A percentile compares a stretch with the other conserved stretches of the same genome.
Conservation (phyloP, 148 eudicot genomes). For the Diospyros kaki region DNA sequence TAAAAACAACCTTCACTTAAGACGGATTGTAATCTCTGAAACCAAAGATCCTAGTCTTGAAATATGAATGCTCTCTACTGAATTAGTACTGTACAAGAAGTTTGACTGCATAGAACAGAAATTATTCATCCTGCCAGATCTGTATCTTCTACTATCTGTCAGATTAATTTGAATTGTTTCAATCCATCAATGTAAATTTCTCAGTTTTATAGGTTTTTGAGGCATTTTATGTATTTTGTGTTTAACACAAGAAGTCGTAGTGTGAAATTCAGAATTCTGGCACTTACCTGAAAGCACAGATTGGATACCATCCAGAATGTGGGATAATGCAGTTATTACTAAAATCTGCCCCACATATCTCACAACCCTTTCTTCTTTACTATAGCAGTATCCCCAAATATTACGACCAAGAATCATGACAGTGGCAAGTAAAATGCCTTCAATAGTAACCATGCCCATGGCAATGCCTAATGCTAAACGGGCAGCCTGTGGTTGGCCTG, state of each 20-base stretch:
- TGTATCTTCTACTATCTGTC: too few relatives aligned
- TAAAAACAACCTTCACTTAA: background rate
- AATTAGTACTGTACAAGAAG: background rate
- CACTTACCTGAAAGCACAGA: constrained; percentile 52
- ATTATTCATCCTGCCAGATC: too few relatives aligned
- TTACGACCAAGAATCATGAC: constrained; percentile 41
- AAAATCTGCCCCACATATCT: constrained; percentile 48
- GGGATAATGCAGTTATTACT: constrained; percentile 31
- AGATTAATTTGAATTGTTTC: background rate
- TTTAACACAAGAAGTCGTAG: background rate
- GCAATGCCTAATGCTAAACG: constrained; percentile 48
- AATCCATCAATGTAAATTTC: background rate
- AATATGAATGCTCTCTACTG: background rate
- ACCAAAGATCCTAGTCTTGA: too few relatives aligned
- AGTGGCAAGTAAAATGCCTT: constrained; percentile 31
- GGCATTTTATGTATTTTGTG: background rate
- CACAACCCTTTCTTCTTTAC: constrained; percentile 44
- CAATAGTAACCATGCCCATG: constrained; percentile 29
- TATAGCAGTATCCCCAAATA: constrained; percentile 59
- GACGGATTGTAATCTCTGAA: background rate
- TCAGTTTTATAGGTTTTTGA: background rate
- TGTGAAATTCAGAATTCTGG: too few relatives aligned
- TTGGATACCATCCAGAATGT: constrained; percentile 43
- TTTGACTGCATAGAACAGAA: too few relatives aligned
- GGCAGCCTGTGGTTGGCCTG: constrained; percentile 50